A percentile compares a stretch with the other conserved stretches of the same genome.
phyloP scores from a whole-genome alignment of 495 filamentous ascomycete genomes.

The Rhizodiscina lignyota region DNA sequence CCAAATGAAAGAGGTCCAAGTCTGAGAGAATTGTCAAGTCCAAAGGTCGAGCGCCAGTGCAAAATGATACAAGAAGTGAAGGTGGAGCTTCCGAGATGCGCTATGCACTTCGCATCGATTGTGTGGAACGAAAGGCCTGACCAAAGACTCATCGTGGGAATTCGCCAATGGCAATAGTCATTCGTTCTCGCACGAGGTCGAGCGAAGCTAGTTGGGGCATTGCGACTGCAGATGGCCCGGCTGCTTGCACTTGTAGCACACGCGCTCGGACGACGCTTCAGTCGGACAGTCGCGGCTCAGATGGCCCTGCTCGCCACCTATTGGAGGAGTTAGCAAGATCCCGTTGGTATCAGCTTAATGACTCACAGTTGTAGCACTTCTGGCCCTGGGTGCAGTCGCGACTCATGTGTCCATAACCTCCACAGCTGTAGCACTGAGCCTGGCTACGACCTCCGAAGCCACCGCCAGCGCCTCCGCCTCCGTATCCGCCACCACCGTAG shows the following conservation, averaged over 20 bases:
- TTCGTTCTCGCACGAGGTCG: background rate
- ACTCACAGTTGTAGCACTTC: constrained; percentile 98
- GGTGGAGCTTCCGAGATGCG: background rate
- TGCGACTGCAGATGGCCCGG: constrained; percentile 87
- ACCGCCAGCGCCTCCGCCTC: constrained; percentile 31
- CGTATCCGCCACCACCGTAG: constrained; percentile 29
- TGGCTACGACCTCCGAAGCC: too few relatives aligned
- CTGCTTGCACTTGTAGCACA: constrained; percentile 99
- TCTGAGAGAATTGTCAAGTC: too few relatives aligned
- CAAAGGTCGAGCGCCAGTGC: background rate
- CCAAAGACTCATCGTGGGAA: too few relatives aligned
- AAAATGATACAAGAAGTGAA: background rate
- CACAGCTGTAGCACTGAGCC: constrained; percentile 95
- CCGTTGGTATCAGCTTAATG: constrained; percentile 2
- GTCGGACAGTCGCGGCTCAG: constrained; percentile 89
- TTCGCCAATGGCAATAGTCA: too few relatives aligned
- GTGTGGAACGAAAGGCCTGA: background rate
- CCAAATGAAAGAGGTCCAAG: too few relatives aligned
- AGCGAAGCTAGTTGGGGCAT: constrained; percentile 52
- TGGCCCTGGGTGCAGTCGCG: constrained; percentile 96
- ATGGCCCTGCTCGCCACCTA: constrained; percentile 76
- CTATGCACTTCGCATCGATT: background rate
- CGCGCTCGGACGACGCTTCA: constrained; percentile 74
- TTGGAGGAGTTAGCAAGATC: constrained; percentile 12
- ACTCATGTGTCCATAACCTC: constrained; percentile 91